phyloP scores from a whole-genome alignment of 2,329 filamentous ascomycete genomes.

The Claviceps fusiformis region DNA sequence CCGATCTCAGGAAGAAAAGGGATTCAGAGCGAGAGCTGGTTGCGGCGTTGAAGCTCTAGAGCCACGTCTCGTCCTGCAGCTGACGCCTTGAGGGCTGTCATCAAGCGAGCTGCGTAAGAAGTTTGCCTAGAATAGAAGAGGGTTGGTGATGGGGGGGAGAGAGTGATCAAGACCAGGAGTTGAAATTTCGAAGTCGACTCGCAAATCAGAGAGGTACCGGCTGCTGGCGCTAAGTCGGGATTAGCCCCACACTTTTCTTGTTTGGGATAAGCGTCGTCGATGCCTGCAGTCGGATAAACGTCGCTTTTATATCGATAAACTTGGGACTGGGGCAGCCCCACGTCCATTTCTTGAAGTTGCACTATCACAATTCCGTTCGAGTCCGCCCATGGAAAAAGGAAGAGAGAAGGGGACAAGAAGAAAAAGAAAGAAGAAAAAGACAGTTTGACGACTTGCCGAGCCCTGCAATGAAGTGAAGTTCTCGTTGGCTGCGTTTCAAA shows the following conservation, averaged over 20 bases:
- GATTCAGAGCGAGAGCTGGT: conserved; percentile 15
- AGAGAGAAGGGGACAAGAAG: not conserved
- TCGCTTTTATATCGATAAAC: conserved; percentile 9
- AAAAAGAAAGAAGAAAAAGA: not conserved
- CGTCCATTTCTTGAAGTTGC: conserved; percentile 1
- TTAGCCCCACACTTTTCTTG: conserved; percentile 21
- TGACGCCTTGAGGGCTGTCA: conserved; percentile 20
- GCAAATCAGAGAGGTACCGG: conserved; percentile 25
- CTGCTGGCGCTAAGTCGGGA: conserved; percentile 20
- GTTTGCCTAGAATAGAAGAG: conserved; percentile 20
- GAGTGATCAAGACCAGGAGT: conserved; percentile 23
- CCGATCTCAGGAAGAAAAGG: conserved; percentile 27
- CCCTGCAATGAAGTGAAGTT: not conserved
- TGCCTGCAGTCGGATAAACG: conserved; percentile 20
- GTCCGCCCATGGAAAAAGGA: not conserved
- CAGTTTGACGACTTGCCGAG: not conserved
- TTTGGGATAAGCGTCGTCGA: conserved; percentile 20
- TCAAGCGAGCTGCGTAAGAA: conserved; percentile 19
- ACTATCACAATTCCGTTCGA: not conserved
- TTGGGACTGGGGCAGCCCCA: not conserved
- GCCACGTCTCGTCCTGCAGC: conserved; percentile 22
- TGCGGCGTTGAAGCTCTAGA: conserved; percentile 16
- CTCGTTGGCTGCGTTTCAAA: not conserved
- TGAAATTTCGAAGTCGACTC: conserved; percentile 32
- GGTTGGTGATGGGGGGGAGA: conserved; percentile 17